Evolutionary conservation across 352 stramenopile genomes (phyloP).

Genomic region (Globisporangium paddicum): DNA sequence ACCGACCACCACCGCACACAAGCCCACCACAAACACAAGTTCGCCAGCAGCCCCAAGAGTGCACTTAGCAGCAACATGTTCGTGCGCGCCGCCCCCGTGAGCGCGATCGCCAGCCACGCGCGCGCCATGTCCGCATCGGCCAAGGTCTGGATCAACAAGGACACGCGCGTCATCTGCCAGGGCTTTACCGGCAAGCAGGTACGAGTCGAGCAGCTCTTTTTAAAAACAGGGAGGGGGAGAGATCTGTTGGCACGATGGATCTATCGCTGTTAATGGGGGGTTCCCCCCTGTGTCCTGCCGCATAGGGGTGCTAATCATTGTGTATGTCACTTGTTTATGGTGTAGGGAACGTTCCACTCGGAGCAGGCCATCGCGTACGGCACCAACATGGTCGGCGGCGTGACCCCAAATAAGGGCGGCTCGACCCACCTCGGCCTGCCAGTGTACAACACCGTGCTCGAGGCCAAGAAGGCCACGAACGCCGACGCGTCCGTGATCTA

Average conservation of each 20-base stretch:
- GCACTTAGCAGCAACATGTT: constrained; percentile 38
- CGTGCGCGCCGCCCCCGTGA: constrained; percentile 42
- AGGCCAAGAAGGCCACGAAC: constrained; percentile 84
- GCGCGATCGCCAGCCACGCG: constrained; percentile 34
- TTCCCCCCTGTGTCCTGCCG: not conserved
- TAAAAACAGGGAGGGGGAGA: not conserved
- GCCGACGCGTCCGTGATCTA: constrained; percentile 99
- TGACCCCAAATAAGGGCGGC: constrained; percentile 98
- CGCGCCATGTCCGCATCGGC: constrained; percentile 92
- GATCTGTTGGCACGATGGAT: not conserved
- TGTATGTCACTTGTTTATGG: not conserved
- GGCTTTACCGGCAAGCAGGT: constrained; percentile 99
- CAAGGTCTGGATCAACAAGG: constrained; percentile 99
- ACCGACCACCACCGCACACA: constrained; percentile 8
- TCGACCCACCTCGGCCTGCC: constrained; percentile 96
- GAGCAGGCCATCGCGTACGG: constrained; percentile 99
- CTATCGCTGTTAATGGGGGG: not conserved
- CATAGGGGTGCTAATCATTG: not conserved
- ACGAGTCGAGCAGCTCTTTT: constrained; percentile 12
- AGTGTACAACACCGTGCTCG: constrained; percentile 97
- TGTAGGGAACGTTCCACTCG: constrained; percentile 97
- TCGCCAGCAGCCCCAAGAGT: not conserved
- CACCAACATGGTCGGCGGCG: constrained; percentile 99
- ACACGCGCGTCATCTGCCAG: constrained; percentile 99
- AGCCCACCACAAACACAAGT: constrained; percentile 6